A percentile compares a stretch with the other conserved stretches of the same genome.
Evolutionary conservation across 225 moss, liverwort and hornwort genomes (phyloP).

Genomic region (Bryoerythrophyllum caledonicum): DNA sequence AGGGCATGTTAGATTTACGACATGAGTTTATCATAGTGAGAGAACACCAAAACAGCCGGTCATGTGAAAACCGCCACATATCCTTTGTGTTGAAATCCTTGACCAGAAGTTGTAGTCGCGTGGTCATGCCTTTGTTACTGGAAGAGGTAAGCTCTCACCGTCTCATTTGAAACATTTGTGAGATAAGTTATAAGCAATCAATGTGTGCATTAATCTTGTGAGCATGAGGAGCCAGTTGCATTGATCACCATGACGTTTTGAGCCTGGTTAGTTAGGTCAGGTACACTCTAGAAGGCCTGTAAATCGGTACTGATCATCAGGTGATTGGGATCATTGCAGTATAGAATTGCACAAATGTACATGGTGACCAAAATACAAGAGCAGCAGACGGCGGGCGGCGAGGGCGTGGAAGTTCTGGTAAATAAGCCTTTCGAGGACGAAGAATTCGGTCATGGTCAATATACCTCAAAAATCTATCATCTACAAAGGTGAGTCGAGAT

Average conservation of each 20-base stretch:
- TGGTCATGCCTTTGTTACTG: constrained; percentile 83
- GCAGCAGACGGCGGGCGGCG: constrained; percentile 78
- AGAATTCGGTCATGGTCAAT: constrained; percentile 83
- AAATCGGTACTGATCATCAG: constrained; percentile 13
- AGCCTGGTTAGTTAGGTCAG: background rate
- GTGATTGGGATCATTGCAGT: constrained; percentile 56
- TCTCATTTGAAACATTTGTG: background rate
- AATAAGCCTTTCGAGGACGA: constrained; percentile 87
- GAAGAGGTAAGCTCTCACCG: constrained; percentile 65
- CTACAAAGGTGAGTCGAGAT: constrained; percentile 76
- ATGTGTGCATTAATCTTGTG: background rate
- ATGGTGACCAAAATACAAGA: constrained; percentile 97
- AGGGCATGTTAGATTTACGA: too few relatives aligned
- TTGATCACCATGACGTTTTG: background rate
- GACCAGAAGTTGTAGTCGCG: constrained; percentile 60
- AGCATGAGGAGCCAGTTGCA: background rate
- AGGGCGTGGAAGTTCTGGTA: constrained; percentile 85
- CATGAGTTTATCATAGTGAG: too few relatives aligned
- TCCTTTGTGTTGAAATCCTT: constrained; percentile 32
- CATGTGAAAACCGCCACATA: too few relatives aligned
- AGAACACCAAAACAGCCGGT: too few relatives aligned
- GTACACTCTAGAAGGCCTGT: background rate
- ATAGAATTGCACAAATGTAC: constrained; percentile 92
- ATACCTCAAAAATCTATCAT: constrained; percentile 93
- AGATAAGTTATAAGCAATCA: background rate